Percentiles rank a stretch among this genome's conserved stretches.
Conservation (phyloP, 78 protist genomes). For the Dictyostelium brefeldianum region DNA sequence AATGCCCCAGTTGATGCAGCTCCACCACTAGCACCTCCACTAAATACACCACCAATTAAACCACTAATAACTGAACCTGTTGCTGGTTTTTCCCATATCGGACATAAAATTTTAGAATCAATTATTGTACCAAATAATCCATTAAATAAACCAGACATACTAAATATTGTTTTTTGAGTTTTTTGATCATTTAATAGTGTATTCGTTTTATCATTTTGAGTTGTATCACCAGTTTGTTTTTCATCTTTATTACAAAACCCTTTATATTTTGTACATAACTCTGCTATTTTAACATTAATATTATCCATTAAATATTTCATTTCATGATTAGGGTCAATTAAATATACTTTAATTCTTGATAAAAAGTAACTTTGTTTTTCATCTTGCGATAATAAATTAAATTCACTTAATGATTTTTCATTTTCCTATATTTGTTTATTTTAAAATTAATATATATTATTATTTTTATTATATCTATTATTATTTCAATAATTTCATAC, state of each 20-base stretch:
- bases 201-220: background rate
- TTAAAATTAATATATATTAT: too few relatives aligned
- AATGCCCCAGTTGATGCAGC: background rate
- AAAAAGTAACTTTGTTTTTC: constrained; percentile 6
- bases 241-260: background rate
- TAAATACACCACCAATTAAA: background rate
- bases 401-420: background rate
- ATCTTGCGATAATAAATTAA: background rate
- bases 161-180: constrained; percentile 1
- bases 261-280: background rate
- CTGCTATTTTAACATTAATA: background rate
- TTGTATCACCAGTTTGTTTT: background rate
- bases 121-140: background rate
- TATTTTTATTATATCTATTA: too few relatives aligned
- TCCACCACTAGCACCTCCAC: background rate
- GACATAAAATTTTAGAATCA: background rate
- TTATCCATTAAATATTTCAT: background rate
- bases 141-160: background rate
- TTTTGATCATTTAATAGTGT: background rate
- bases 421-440: background rate
- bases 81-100: background rate
- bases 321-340: background rate
- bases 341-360: constrained; percentile 1
- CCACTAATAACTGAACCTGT: background rate
- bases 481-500: background rate